Evolutionary conservation across 169 alveolate genomes (phyloP).

Genomic region (Plasmodium knowlesi): DNA sequence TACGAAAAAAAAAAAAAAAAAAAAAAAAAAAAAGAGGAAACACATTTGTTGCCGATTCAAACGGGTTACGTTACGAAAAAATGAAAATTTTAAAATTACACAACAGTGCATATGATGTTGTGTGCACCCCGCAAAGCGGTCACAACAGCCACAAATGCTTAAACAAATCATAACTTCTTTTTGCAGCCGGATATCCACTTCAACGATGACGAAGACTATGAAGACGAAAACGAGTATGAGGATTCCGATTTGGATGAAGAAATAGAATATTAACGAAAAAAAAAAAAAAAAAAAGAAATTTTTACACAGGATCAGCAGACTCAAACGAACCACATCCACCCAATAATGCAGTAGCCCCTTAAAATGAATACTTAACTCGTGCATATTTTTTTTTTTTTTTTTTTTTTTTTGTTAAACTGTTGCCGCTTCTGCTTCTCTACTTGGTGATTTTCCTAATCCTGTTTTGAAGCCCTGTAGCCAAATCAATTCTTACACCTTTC

Average conservation of each 20-base stretch:
- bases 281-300: constrained; percentile 11
- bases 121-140: background rate
- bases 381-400: background rate
- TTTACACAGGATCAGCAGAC: background rate
- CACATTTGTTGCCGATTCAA: background rate
- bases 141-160: background rate
- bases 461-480: constrained; percentile 56
- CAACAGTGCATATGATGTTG: background rate
- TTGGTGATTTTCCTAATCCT: constrained; percentile 48
- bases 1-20: constrained; percentile 26
- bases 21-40: background rate
- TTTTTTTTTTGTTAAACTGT: constrained; percentile 8
- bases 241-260: constrained; percentile 86
- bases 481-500: constrained; percentile 42
- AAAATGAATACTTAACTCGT: background rate
- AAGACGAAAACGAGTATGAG: constrained; percentile 80
- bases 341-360: background rate
- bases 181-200: constrained; percentile 85
- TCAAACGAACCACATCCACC: background rate
- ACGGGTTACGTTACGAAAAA: background rate
- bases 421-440: background rate
- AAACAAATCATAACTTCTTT: constrained; percentile 1
- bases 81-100: background rate
- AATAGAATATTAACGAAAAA: constrained; percentile 80
- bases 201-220: constrained; percentile 80